phyloP scores from a whole-genome alignment of 2,329 filamentous ascomycete species.

The Neofusicoccum kwambonambiense region DNA sequence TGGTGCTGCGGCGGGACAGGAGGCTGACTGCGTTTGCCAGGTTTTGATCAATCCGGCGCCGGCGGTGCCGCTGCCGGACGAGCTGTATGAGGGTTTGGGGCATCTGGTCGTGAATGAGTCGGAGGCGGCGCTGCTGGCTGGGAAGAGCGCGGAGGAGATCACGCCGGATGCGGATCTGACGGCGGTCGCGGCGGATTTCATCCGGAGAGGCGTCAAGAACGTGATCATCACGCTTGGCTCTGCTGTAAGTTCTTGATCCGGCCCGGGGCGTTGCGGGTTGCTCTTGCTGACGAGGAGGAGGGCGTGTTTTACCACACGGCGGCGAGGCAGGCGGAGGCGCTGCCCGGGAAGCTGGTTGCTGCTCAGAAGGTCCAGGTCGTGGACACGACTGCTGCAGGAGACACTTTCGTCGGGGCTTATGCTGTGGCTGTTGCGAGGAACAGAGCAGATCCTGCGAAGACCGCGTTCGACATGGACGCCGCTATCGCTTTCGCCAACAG shows the following conservation, averaged over 20 bases:
- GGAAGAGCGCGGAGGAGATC: constrained; percentile 35
- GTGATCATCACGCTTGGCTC: constrained; percentile 83
- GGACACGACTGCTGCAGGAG: constrained; percentile 90
- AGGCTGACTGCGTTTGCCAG: constrained; percentile 19
- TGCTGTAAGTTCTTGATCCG: constrained; percentile 51
- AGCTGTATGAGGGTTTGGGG: constrained; percentile 65
- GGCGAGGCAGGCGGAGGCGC: constrained; percentile 43
- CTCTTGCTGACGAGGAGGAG: constrained; percentile 27
- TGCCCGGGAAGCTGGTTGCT: constrained; percentile 49
- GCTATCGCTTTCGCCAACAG: constrained; percentile 62
- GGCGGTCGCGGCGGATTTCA: constrained; percentile 59
- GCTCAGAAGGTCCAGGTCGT: constrained; percentile 75
- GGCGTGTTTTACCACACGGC: constrained; percentile 46
- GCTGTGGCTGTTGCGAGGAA: constrained; percentile 65
- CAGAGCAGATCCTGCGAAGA: constrained; percentile 7
- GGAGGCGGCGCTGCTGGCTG: constrained; percentile 73
- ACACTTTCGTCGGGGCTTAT: constrained; percentile 91
- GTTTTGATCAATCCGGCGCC: constrained; percentile 82
- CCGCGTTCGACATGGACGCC: constrained; percentile 51
- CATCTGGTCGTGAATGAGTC: constrained; percentile 90
- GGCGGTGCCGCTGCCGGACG: constrained; percentile 65
- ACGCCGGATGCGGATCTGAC: constrained; percentile 36
- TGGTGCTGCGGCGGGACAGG: no score
- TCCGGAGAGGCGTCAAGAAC: constrained; percentile 67
- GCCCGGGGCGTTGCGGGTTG: not conserved